These are phyloP conservation scores for Metschnikowia sp. DNA, from an alignment of 805 yeast genomes.

Conservation along the genomic window DNA sequence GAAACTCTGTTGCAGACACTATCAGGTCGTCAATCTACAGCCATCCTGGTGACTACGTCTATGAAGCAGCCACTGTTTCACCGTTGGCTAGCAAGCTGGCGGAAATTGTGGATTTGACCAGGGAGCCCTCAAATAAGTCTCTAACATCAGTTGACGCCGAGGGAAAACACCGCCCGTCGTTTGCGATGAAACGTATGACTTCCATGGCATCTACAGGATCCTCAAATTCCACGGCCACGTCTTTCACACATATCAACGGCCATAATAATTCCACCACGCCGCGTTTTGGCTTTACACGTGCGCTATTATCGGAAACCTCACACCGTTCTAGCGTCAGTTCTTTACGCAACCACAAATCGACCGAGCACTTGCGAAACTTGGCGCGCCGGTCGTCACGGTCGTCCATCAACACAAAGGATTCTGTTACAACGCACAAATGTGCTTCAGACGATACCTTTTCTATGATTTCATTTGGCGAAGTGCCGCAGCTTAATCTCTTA, in stretches of 20 bases:
- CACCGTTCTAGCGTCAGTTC: constrained; percentile 17
- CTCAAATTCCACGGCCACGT: not conserved
- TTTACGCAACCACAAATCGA: constrained; percentile 25
- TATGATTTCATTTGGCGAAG: constrained; percentile 36
- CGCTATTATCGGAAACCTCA: constrained; percentile 31
- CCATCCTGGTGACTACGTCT: not conserved
- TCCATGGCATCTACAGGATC: constrained; percentile 29
- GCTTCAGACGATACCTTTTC: constrained; percentile 30
- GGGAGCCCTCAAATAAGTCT: constrained; percentile 31
- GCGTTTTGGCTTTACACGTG: constrained; percentile 41
- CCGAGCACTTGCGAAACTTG: constrained; percentile 26
- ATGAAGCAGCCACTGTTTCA: constrained; percentile 3
- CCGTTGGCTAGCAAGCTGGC: constrained; percentile 4
- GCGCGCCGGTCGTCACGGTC: constrained; percentile 33
- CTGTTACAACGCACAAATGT: constrained; percentile 15
- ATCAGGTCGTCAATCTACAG: constrained; percentile 12
- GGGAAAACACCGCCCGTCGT: constrained; percentile 21
- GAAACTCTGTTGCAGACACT: constrained; percentile 22
- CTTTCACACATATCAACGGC: constrained; percentile 14
- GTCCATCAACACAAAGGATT: constrained; percentile 33
- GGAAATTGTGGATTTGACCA: constrained; percentile 14
- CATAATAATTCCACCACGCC: constrained; percentile 12
- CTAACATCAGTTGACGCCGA: constrained; percentile 37
- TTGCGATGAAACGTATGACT: constrained; percentile 30
- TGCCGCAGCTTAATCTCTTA: constrained; percentile 15